A percentile compares a stretch with the other conserved stretches of the same genome.
These are phyloP conservation scores for Alternaria longipes DNA, from an alignment of 2,329 filamentous ascomycete genomes.

Conservation along the genomic window DNA sequence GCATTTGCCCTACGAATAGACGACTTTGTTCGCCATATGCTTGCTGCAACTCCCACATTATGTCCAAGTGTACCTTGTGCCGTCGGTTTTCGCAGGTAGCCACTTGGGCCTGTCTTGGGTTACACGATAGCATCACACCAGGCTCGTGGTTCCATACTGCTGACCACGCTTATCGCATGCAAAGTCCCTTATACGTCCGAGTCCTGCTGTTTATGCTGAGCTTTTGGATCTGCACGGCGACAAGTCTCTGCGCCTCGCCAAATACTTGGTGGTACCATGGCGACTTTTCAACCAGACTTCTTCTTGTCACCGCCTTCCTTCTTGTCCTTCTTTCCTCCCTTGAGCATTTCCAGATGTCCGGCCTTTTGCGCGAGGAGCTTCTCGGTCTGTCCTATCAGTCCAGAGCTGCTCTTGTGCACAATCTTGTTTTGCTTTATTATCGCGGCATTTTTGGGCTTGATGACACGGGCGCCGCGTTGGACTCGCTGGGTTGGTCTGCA, in stretches of 20 bases:
- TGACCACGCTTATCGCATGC: not conserved
- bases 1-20: slow-evolving; percentile 8
- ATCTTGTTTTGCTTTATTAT: slow-evolving; percentile 69
- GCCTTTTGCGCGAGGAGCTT: slow-evolving; percentile 71
- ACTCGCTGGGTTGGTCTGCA: slow-evolving; percentile 38
- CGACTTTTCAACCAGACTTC: slow-evolving; percentile 21
- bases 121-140: not conserved
- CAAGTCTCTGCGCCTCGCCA: not conserved
- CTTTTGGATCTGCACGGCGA: not conserved
- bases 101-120: not conserved
- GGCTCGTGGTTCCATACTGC: not conserved
- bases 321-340: slow-evolving; percentile 69
- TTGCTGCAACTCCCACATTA: not conserved
- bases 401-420: slow-evolving; percentile 71
- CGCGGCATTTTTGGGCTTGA: slow-evolving; percentile 72
- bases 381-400: slow-evolving; percentile 72
- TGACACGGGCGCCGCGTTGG: slow-evolving; percentile 66
- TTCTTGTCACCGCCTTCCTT: slow-evolving; percentile 40
- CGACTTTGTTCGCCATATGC: not conserved
- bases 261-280: not conserved
- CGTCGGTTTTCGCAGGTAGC: not conserved
- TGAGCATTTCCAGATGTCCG: slow-evolving; percentile 74
- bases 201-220: not conserved
- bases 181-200: not conserved
- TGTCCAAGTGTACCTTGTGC: not conserved